Evolutionary conservation across 2,329 filamentous ascomycete genomes (phyloP).

Genomic region (Dactylella cylindrospora): DNA sequence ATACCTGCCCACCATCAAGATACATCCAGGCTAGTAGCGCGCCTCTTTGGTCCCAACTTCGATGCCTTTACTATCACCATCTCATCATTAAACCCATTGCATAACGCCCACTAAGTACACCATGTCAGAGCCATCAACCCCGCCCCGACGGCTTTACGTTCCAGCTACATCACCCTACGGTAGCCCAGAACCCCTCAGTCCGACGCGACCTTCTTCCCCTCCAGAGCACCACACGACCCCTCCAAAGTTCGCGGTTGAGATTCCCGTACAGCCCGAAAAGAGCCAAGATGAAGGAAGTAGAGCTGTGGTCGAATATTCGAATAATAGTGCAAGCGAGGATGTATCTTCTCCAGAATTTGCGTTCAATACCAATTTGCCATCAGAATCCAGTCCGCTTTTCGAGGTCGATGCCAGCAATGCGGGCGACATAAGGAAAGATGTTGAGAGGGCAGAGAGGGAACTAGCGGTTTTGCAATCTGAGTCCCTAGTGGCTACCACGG

Average conservation of each 20-base stretch:
- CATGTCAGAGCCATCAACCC: slow-evolving; percentile 26
- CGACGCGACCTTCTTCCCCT: not conserved
- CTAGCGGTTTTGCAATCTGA: too few species aligned
- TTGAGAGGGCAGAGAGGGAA: too few species aligned
- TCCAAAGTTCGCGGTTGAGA: slow-evolving; percentile 8
- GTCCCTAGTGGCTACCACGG: too few species aligned
- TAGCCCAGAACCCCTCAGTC: slow-evolving; percentile 31
- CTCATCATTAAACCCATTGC: too few species aligned
- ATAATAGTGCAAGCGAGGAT: not conserved
- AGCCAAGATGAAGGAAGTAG: not conserved
- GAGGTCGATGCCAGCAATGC: slow-evolving; percentile 11
- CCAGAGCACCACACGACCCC: slow-evolving; percentile 5
- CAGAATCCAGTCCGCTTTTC: slow-evolving; percentile 21
- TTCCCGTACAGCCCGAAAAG: slow-evolving; percentile 1
- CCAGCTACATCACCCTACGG: slow-evolving; percentile 39
- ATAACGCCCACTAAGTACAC: too few species aligned
- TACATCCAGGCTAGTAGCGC: too few species aligned
- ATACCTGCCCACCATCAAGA: too few species aligned
- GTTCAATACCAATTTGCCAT: slow-evolving; percentile 2
- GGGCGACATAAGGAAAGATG: too few species aligned
- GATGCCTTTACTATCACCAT: not conserved
- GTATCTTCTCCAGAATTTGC: slow-evolving; percentile 12
- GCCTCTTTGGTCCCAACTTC: not conserved
- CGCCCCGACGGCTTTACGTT: slow-evolving; percentile 3
- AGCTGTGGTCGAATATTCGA: not conserved